A percentile compares a stretch with the other conserved stretches of the same genome.
phyloP scores from a whole-genome alignment of 345 rosid genomes.

The Hibiscus mutabilis region DNA sequence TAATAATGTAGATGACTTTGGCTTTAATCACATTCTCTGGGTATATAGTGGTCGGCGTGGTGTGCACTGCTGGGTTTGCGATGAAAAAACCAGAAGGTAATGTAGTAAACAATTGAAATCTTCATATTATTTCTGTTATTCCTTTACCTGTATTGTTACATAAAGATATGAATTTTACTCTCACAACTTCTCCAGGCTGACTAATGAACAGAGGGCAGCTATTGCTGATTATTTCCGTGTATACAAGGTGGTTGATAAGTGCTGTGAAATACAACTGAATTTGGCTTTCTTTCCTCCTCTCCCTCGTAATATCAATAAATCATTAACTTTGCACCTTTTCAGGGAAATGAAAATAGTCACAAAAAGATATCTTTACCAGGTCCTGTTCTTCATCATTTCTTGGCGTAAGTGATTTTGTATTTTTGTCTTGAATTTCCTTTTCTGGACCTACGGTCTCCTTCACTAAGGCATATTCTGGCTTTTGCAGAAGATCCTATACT shows the following conservation, averaged over 20 bases:
- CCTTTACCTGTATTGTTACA: background rate
- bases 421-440: background rate
- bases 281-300: background rate
- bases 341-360: constrained; percentile 84
- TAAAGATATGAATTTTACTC: constrained; percentile 7
- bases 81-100: constrained; percentile 83
- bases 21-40: constrained; percentile 89
- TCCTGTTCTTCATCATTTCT: constrained; percentile 76
- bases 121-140: background rate
- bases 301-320: background rate
- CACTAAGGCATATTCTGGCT: constrained; percentile 7
- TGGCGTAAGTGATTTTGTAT: constrained; percentile 50
- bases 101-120: background rate
- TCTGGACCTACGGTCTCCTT: background rate
- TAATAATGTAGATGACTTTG: constrained; percentile 56
- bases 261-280: background rate
- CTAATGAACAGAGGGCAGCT: constrained; percentile 89
- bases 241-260: constrained; percentile 49
- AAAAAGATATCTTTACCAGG: constrained; percentile 67
- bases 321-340: constrained; percentile 16
- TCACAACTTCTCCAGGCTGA: constrained; percentile 42
- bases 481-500: constrained; percentile 79
- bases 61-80: constrained; percentile 96
- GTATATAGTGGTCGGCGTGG: constrained; percentile 91
- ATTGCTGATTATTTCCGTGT: constrained; percentile 83